Base-by-base conservation (phyloP, 768 basidiomycete species). In the Mycena crocata region DNA sequence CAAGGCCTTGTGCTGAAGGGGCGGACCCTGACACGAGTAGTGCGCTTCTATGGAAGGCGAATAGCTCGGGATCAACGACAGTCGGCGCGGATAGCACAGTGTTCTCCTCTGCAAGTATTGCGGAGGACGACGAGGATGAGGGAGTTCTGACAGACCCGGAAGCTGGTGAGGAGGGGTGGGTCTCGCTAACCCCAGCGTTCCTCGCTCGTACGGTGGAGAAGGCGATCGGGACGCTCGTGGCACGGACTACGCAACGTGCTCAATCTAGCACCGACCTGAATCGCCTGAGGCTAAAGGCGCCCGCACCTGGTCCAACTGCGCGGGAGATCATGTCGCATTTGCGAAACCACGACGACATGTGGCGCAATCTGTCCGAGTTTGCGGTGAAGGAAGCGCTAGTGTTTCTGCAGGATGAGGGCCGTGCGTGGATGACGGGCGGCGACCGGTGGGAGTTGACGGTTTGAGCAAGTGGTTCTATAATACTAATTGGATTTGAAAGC, bases 141-240 rank as follows among this genome's bases (percentile, higher is more conserved):
- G 79, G 77, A 3, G 81, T 81, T 14, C 74, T 91, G 54, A 91
- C 91, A n/a, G 91, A 93, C 56, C 88, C 91, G 0, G 76, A 77
- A 14, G 61, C 76, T 0, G 77, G 84, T 45, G 93, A 94, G 71
- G 90, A 92, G 70, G 84, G 88, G 0, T 94, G 93, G 66, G 73
- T 91, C 23, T 81, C 91, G 2, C 81, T 93, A 24, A 89, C 87
- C 21, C 77, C 89, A 0, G 73, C 70, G 7, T 83, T 86, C 37
- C 75, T 94, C 28, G 83, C 84, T 0, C 71, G 69, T 15, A 74
- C 82, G 44, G 85, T 91, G 19, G 82, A 84, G 52, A 73, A 76
- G 6, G 83, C 85, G 0, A 82, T 92, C 45, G 64, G 68, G 37
- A 74, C 74, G 26, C 72, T 87, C 35, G 74, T 78, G 34, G 57